Evolutionary conservation across 2,329 filamentous ascomycete genomes (phyloP), one percentile per base, ranked within the genome.

Genomic region (Delphinella strobiligena): DNA sequence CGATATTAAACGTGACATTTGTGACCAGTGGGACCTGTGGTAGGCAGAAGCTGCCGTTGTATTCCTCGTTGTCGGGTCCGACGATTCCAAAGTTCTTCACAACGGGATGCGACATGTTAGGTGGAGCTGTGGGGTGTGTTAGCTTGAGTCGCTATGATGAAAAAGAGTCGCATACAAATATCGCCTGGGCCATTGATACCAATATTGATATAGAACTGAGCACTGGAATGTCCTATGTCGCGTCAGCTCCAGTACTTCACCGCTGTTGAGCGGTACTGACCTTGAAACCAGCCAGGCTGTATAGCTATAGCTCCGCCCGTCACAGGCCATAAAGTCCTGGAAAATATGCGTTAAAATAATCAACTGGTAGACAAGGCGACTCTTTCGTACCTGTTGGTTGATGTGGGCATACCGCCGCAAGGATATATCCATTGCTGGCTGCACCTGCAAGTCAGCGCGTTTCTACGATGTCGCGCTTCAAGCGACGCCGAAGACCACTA

Each of bases 371-470:
- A 7, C 22, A 7, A 27, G 12, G 12, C 22, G 12, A 27, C 22
- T 12, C 12, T 27, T 27, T 12, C 16, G 8, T 33, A 35, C 17
- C 33, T 78, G 64, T 98, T 96, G 32, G 63, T 71, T 0, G 84
- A 82, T 27, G 75, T 72, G 34, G 69, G 67, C 66, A 89, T 78
- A 46, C 91, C 91, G 43, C 89, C 91, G 58, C 87, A 94, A 61
- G 88, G 87, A 67, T 93, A 94, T 59, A 80, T 77, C 86, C 86
- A 94, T 66, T 93, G 82, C 84, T 91, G 89, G 63, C 41, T 88
- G 49, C 82, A 93, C 2, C 8, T 16, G 9, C 10, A 10, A 35
- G 33, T 35, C 22, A 27, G 12, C 12, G n/a, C n/a, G n/a, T n/a
- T n/a, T n/a, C n/a, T n/a, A 33, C 14, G 31, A 33, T 33, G 8